Evolutionary conservation across 2,329 filamentous ascomycete genomes (phyloP), one percentile per base, ranked within the genome.

Genomic region (Xylaria hypoxylon): DNA sequence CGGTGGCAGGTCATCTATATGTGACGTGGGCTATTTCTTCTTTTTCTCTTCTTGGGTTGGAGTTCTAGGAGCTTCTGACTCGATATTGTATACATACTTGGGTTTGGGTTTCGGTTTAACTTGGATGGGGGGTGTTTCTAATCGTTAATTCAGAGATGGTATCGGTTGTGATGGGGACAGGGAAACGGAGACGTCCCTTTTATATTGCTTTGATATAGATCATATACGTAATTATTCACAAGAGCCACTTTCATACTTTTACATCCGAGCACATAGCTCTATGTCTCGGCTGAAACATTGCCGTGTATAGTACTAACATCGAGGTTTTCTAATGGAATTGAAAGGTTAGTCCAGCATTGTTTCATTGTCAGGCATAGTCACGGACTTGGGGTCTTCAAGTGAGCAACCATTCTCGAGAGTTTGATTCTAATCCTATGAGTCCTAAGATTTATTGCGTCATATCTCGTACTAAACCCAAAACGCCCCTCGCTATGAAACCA

Each of bases 1-100:
- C 24, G 60, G 44, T 68, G 62, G 65, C 65, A 70, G 50, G 13
- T 70, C 10, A 35, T 70, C 26, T 70, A 70, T 59, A 60, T 70
- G 68, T 70, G 59, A 70, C 24, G 28, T 2, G 10, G 15, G 0
- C 1, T 53, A 55, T n/a, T 31, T 17, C 13, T 51, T 17, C 15
- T 15, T 22, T 44, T 35, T 52, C 17, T 50, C 40, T 56, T 56
- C 28, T 38, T 40, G 7, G 13, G 24, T 28, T n/a, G 51, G 42
- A 35, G 22, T 48, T 35, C 28, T 26, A 22, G 22, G 50, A 31
- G 33, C 50, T 19, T 55, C 13, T 22, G 10, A 26, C 33, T 38
- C 40, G 17, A 47, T 53, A n/a, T 24, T 53, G 33, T 60, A 52
- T 53, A 26, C 15, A 24, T 60, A 44, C 26, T 15, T 45, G 35